These are phyloP conservation scores for Aspergillus sp. DNA, from an alignment of 2,329 filamentous ascomycete species.

Conservation along the genomic window DNA sequence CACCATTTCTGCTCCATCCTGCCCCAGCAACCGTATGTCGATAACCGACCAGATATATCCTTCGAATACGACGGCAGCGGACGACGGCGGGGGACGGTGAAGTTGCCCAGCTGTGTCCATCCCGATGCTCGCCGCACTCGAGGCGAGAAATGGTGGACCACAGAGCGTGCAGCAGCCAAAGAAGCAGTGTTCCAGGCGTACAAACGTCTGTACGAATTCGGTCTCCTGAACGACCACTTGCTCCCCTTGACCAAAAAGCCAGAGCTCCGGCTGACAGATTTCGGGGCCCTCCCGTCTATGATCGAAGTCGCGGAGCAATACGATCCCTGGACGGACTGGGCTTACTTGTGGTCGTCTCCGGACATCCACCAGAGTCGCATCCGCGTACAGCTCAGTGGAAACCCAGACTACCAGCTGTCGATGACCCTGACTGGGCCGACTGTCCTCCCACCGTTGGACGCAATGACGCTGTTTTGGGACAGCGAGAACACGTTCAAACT, in stretches of 20 bases:
- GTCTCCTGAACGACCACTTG: conserved; percentile 74
- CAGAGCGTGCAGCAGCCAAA: conserved; percentile 69
- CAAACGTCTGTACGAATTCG: conserved; percentile 63
- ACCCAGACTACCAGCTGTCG: conserved; percentile 11
- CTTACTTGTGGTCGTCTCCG: conserved; percentile 24
- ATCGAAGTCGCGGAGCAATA: conserved; percentile 26
- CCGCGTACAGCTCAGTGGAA: conserved; percentile 14
- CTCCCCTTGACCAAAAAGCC: conserved; percentile 56
- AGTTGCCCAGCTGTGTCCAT: conserved; percentile 71
- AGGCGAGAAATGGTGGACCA: conserved; percentile 62
- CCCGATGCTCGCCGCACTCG: conserved; percentile 55
- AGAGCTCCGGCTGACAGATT: conserved; percentile 16
- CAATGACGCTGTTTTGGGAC: conserved; percentile 31
- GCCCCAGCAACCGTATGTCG: conserved; percentile 56
- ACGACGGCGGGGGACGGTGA: conserved; percentile 56
- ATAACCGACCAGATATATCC: conserved; percentile 66
- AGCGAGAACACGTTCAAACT: conserved; percentile 19
- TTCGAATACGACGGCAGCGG: conserved; percentile 21
- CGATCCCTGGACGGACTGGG: conserved; percentile 31
- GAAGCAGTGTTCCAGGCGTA: conserved; percentile 86
- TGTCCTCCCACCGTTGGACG: conserved; percentile 14
- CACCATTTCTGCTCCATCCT: conserved; percentile 75
- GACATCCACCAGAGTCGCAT: conserved; percentile 24
- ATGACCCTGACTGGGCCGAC: conserved; percentile 23
- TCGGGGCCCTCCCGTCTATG: conserved; percentile 18